Evolutionary conservation across 2,329 filamentous ascomycete species (phyloP), one percentile per base, ranked within the genome.

Genomic region (Ceratocystis huliohia): DNA sequence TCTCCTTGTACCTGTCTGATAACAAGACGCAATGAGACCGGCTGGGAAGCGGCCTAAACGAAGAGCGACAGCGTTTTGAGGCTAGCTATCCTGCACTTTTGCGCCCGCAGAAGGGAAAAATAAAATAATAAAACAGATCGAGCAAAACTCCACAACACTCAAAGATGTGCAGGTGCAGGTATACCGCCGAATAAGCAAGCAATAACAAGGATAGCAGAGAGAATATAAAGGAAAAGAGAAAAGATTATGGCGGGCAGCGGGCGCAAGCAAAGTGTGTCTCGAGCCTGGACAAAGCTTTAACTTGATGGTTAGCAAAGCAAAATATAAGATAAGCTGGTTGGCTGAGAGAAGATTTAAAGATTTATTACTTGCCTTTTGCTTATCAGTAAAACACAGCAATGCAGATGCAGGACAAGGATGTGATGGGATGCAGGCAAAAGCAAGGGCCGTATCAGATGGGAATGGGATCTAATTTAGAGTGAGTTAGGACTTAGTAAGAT

Each of bases 291-390:
- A 53, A 61, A 67, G 44, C 57, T 61, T 45, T 50, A 41, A 13
- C 37, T 45, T 64, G 62, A 53, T 67, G 45, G 22, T 63, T 41
- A 63, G 20, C n/a, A 44, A 25, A 33, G 44, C 44, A 67, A 63
- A 67, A 37, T n/a, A 67, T 62, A 46, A 65, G 62, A 67, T 65
- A 67, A 67, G 66, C 61, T 57, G 33, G 33, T 20, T 62, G n/a
- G 25, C 59, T 41, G 33, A 30, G 20, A 44, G 30, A 53, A 30
- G 45, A 41, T 41, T 50, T 50, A 50, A 20, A n/a, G 46, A 7
- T n/a, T 22, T 20, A 22, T 22, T 50, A 20, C n/a, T n/a, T 50
- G 17, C 44, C 44, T 65, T 65, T 63, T 53, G 45, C 65, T 66
- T 66, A 64, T 66, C 65, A 66, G 65, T 37, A 50, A 50, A 50